Evolutionary conservation across 352 stramenopile genomes (phyloP), one percentile per base, ranked within the genome.

Genomic region (Pythium rishiriense): DNA sequence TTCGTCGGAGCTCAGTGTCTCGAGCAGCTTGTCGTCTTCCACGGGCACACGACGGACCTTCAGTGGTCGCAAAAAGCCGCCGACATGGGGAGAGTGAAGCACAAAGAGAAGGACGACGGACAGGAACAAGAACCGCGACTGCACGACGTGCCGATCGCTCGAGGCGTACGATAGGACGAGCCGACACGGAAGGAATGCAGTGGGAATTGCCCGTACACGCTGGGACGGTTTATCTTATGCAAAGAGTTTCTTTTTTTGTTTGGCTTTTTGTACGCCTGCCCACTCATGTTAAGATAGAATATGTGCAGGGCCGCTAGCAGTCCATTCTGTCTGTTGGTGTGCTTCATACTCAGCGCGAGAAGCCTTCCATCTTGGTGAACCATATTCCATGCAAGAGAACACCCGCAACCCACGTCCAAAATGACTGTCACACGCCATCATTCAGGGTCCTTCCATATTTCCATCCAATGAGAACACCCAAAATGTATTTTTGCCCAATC

Each of bases 61-160:
- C 55, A 85, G 66, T 6, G 84, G 84, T n/a, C 78, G 79, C 41
- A 93, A 93, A 80, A 93, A 93, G 74, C 84, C 84, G 14, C 58
- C 70, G 61, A 81, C 77, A n/a, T 93, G 84, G 84, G 80, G 68
- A 26, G 80, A 91, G 43, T 92, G 43, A 24, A 49, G n/a, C 25
- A 53, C 17, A 45, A 8, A 26, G 26, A 35, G 46, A 48, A 19
- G 15, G 39, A 7, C 39, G 39, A 45, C 15, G 15, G 15, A 21
- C 1, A 17, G 37, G 11, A 43, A 43, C 12, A 43, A 43, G n/a
- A n/a, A 39, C 33, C 14, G 33, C 33, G 8, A 14, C 33, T 7
- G 14, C 7, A 39, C 8, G 33, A 39, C 33, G 33, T 14, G 33
- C 33, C 7, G 33, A 39, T 39, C n/a, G n/a, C n/a, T n/a, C n/a